A percentile compares a stretch with the other conserved stretches of the same genome.
These are phyloP conservation scores for Fusarium tuaranense DNA, from an alignment of 2,329 filamentous ascomycete species.

Conservation along the genomic window DNA sequence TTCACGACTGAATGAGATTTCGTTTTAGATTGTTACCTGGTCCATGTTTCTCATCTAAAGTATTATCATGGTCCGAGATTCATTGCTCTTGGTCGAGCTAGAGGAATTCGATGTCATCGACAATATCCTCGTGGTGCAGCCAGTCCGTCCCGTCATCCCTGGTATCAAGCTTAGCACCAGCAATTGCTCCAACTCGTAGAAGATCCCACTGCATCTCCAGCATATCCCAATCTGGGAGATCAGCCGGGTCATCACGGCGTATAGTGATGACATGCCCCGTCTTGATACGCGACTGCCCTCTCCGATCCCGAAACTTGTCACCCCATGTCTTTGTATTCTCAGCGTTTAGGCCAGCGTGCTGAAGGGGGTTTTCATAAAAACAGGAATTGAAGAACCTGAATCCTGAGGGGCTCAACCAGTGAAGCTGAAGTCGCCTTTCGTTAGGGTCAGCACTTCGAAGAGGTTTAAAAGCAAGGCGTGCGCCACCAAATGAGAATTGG, in stretches of 20 bases:
- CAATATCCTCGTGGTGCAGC: not conserved
- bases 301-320: not conserved
- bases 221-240: slow-evolving; percentile 2
- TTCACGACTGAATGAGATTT: slow-evolving; percentile 47
- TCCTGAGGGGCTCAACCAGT: not conserved
- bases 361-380: not conserved
- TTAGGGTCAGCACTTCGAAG: not conserved
- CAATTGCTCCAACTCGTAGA: not conserved
- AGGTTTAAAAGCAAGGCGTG: not conserved
- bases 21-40: slow-evolving; percentile 24
- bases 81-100: not conserved
- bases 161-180: not conserved
- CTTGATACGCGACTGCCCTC: not conserved
- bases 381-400: not conserved
- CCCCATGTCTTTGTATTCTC: not conserved
- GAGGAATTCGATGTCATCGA: not conserved
- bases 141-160: not conserved
- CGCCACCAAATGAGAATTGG: not conserved
- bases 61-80: not conserved
- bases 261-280: slow-evolving; percentile 5
- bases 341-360: not conserved
- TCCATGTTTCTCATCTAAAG: not conserved
- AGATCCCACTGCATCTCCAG: slow-evolving; percentile 13
- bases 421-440: not conserved
- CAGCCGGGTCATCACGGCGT: not conserved